Base-by-base conservation (phyloP, 805 yeast species). In the Sugiyamaella marilandica region DNA sequence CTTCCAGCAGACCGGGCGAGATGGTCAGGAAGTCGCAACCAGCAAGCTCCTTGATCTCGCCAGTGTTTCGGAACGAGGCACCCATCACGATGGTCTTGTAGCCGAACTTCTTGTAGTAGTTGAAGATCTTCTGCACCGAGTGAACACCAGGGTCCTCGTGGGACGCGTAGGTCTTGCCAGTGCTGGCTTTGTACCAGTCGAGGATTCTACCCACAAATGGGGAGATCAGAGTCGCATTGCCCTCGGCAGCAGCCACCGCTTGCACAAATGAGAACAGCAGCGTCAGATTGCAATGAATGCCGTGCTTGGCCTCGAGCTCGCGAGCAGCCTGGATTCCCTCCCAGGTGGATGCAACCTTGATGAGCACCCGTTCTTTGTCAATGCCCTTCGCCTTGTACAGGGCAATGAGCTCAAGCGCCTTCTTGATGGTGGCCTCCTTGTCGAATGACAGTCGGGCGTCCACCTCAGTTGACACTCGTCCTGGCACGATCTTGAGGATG, bases 161-260 rank as follows among this genome's bases (percentile, higher is more conserved):
- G 62, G 80, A 78, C 50, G 81, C 75, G 82, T 88, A 92, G 53
- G 82, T 78, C 80, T 91, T 81, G 67, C 98, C 97, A 60, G 97
- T 88, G 68, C 80, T 71, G 64, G 92, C 94, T 81, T 92, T 92
- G 87, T 81, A 89, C 96, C 97, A 94, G 76, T 94, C 99, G 73
- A 92, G 80, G 73, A 94, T 94, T 81, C 99, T 89, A 67, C 99
- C 99, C 60, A 94, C 99, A 70, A 94, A 94, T 63, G 99, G 99
- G 44, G 99, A 94, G 68, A 94, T 92, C 73, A 94, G 81, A 55
- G 98, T 92, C 65, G 89, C 92, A 59, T 83, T 74, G 64, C 98
- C 99, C 79, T 94, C 99, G 62, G 99, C 99, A 77, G 92, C 86
- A 54, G 99, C 97, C 69, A 94, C 97, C 61, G 99, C 99, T 78